phyloP scores from a whole-genome alignment of 257 asterid species.

The Solanum virginianum region DNA sequence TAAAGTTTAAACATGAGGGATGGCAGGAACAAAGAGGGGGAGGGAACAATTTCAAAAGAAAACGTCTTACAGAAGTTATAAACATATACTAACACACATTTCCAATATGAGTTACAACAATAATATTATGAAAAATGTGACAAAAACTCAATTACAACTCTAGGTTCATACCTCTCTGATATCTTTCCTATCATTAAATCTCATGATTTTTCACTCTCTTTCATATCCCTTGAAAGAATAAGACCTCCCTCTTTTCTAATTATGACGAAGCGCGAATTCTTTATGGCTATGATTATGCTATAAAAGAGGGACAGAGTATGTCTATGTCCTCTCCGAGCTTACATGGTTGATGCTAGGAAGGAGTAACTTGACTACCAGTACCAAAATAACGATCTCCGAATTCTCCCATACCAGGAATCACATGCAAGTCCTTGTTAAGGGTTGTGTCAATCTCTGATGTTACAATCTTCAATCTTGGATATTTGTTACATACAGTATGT shows the following conservation, averaged over 20 bases:
- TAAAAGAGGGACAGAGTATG: neutral
- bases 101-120: neutral
- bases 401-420: slow-evolving; percentile 96
- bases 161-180: neutral
- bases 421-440: slow-evolving; percentile 57
- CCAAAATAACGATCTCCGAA: slow-evolving; percentile 96
- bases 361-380: slow-evolving; percentile 22
- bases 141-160: neutral
- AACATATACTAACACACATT: neutral
- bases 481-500: slow-evolving; percentile 54
- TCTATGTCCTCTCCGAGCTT: neutral
- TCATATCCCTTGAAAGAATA: neutral
- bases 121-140: neutral
- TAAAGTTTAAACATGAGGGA: no score
- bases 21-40: no score
- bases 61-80: neutral
- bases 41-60: no score
- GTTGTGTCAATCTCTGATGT: slow-evolving; percentile 83
- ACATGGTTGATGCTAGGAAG: neutral
- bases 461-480: slow-evolving; percentile 66
- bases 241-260: neutral
- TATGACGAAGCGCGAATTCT: neutral
- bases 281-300: neutral
- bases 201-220: neutral
- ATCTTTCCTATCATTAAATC: neutral